phyloP scores from a whole-genome alignment of 2,329 filamentous ascomycete genomes.

The Pestalotiopsis sp. region DNA sequence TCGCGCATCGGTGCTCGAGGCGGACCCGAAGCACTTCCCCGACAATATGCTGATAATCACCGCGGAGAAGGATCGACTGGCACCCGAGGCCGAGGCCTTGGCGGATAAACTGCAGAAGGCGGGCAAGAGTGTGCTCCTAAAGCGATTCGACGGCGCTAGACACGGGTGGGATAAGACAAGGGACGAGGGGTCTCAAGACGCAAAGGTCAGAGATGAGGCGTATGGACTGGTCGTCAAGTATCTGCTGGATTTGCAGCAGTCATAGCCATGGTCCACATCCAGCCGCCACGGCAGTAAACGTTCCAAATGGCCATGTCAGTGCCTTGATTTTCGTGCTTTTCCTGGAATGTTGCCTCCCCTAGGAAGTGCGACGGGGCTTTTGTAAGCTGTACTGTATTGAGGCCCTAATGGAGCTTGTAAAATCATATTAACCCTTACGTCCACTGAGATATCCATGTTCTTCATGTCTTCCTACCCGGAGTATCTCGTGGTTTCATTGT shows the following conservation, averaged over 20 bases:
- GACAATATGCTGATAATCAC: slow-evolving; percentile 30
- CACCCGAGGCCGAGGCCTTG: slow-evolving; percentile 33
- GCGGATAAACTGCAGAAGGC: slow-evolving; percentile 19
- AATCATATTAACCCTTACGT: no score
- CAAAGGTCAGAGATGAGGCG: not conserved
- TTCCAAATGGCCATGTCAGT: no score
- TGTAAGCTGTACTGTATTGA: no score
- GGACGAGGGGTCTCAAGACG: not conserved
- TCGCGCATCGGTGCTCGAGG: slow-evolving; percentile 33
- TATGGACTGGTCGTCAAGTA: not conserved
- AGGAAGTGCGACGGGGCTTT: no score
- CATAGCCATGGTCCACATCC: no score
- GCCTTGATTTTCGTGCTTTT: no score
- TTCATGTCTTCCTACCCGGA: no score
- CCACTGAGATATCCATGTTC: no score
- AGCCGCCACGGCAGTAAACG: no score
- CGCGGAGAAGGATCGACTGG: slow-evolving; percentile 35
- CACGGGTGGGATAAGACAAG: not conserved
- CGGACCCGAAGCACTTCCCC: slow-evolving; percentile 15
- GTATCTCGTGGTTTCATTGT: no score
- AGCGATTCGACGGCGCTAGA: not conserved
- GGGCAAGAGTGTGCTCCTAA: not conserved
- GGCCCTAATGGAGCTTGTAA: no score
- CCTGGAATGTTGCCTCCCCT: no score
- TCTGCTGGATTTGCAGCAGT: not conserved